Conservation (phyloP, 768 basidiomycete genomes). For the Tylopilus cervinicoccineus region DNA sequence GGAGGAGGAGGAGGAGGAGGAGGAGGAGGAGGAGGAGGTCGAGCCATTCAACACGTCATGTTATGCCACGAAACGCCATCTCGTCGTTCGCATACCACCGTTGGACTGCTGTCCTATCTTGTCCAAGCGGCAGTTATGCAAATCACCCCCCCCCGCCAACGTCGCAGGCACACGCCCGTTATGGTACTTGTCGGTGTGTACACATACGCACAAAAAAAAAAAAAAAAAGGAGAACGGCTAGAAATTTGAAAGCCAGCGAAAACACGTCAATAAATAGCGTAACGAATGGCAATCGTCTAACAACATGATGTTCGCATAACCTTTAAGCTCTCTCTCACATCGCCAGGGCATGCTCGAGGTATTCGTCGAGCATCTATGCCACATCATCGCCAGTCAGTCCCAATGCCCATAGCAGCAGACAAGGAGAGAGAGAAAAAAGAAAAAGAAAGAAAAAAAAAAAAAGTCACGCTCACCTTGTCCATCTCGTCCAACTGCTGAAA, state of each 20-base stretch:
- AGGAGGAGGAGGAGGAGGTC: no score
- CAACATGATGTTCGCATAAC: neutral
- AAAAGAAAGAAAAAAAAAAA: neutral
- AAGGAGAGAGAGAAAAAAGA: neutral
- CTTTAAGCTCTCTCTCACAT: constrained; percentile 1
- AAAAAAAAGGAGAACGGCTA: neutral
- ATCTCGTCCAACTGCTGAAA: constrained; percentile 76
- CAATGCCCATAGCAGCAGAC: no score
- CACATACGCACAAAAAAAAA: no score
- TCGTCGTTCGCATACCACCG: no score
- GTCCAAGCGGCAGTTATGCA: no score
- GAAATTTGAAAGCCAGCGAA: neutral
- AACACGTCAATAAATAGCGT: constrained; percentile 13
- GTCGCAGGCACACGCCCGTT: no score
- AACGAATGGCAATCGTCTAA: constrained; percentile 1
- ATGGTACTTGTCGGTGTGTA: no score
- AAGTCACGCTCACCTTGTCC: constrained; percentile 54
- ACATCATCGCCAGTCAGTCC: neutral
- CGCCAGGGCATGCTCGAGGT: constrained; percentile 23
- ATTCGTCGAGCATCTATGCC: constrained; percentile 30
- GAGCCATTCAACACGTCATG: no score
- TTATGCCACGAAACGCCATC: no score
- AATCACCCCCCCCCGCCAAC: no score
- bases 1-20: no score
- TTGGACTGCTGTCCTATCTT: no score